Conservation (phyloP, 805 yeast species). For the Starmerella sp. region DNA sequence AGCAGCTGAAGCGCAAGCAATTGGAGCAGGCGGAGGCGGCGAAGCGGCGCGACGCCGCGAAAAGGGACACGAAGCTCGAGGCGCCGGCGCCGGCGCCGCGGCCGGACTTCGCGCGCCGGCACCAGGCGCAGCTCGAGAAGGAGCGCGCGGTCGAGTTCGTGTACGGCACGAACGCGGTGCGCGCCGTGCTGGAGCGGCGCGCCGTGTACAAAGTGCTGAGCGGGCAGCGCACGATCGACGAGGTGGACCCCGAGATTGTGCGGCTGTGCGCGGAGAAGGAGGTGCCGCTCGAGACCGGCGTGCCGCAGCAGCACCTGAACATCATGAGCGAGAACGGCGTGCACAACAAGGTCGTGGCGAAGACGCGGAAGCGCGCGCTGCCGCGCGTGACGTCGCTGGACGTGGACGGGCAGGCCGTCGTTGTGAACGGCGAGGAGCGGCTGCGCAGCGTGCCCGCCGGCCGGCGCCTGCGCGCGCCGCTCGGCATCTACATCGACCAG, state of each 20-base stretch:
- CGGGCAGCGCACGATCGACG: conserved; percentile 31
- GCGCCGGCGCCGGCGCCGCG: conserved; percentile 5
- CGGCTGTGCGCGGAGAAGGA: conserved; percentile 37
- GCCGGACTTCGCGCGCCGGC: conserved; percentile 11
- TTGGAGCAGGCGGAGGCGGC: conserved; percentile 21
- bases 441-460: neutral
- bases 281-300: conserved; percentile 31
- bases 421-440: conserved; percentile 14
- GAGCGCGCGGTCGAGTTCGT: conserved; percentile 53
- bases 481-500: conserved; percentile 68
- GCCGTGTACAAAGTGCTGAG: conserved; percentile 41
- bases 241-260: conserved; percentile 35
- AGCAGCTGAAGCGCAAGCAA: conserved; percentile 27
- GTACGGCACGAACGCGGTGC: conserved; percentile 65
- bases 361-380: conserved; percentile 43
- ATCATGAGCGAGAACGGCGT: conserved; percentile 53
- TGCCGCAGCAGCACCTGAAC: conserved; percentile 45
- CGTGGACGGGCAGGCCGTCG: conserved; percentile 18
- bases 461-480: conserved; percentile 27
- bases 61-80: neutral
- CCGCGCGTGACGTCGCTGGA: conserved; percentile 24
- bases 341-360: conserved; percentile 70
- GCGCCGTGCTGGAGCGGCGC: conserved; percentile 57
- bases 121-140: conserved; percentile 1
- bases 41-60: conserved; percentile 7